Base-by-base conservation (phyloP, 1,284 basidiomycete species). In the Sparassis latifolia region DNA sequence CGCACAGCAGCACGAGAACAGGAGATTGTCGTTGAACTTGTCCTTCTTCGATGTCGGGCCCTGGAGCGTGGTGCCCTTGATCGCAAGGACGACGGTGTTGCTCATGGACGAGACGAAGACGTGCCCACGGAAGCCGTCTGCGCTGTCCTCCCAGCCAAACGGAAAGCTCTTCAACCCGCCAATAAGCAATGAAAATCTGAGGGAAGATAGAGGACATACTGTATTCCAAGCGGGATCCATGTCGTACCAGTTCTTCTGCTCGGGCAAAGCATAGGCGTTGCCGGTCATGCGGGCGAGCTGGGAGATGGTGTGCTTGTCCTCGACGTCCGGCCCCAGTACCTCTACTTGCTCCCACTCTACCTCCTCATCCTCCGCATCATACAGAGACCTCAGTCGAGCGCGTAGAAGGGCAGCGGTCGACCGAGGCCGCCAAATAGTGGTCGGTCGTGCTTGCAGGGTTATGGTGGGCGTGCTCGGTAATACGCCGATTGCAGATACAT, bases 1-100 rank as follows among this genome's bases (percentile, higher is more conserved):
- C 3, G 95, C 96, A 62, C 97, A 99, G 68, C 97, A 99, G 72
- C 97, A 99, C 0, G 94, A 97, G 70, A 97, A 98, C 28, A 98
- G 72, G 57, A 97, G 71, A 62, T 99, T 99, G 69, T 99, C 97
- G 63, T 99, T 99, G 62, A 87, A 85, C 73, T 96, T 97, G 72
- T 99, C 96, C 64, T 90, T 87, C 67, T 86, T 89, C 54, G 88
- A 89, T 2, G 92, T 91, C 28, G 92, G 89, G 2, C 93, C 93
- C 27, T 53, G 84, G 9, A 71, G 55, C 5, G 89, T 93, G 0
- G 97, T 99, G 33, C 96, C 97, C 68, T 99, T 99, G 70, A 99
- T 91, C 30, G 93, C 84, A 9, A 99, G 77, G 10, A 99, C 78
- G 48, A 95, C 78, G 0, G 91, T 97, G 4, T 81, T 74, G 62